Percentiles rank a stretch among this genome's conserved stretches.
Evolutionary conservation across 2,329 filamentous ascomycete species (phyloP).

Genomic region (Albifimbria verrucaria): DNA sequence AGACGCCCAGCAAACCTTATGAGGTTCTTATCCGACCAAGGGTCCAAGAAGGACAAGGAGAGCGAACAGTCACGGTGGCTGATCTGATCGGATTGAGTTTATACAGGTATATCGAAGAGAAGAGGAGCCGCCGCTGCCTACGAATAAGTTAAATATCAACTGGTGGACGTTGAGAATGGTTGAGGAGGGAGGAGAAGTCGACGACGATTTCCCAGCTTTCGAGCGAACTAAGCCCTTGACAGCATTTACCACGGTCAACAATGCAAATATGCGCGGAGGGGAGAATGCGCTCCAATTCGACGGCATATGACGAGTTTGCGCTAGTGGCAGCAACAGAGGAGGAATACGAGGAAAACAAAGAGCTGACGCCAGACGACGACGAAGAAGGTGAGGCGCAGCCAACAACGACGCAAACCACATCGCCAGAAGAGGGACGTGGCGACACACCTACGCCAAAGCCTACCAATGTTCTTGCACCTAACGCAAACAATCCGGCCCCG

Average conservation of each 20-base stretch:
- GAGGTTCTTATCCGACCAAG: constrained; percentile 70
- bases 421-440: constrained; percentile 61
- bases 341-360: constrained; percentile 67
- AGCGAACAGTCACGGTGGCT: constrained; percentile 66
- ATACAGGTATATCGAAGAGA: constrained; percentile 76
- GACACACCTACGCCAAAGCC: constrained; percentile 23
- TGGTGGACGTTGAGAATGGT: constrained; percentile 83
- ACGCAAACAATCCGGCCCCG: constrained; percentile 22
- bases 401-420: constrained; percentile 40
- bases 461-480: constrained; percentile 21
- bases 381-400: constrained; percentile 32
- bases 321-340: constrained; percentile 68
- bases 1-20: constrained; percentile 60
- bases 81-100: constrained; percentile 80
- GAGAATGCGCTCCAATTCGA: constrained; percentile 65
- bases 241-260: constrained; percentile 79
- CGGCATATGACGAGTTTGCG: constrained; percentile 79
- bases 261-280: constrained; percentile 67
- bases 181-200: constrained; percentile 78
- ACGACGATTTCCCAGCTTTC: constrained; percentile 79
- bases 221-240: constrained; percentile 71
- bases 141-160: constrained; percentile 71
- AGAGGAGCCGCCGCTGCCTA: constrained; percentile 64
- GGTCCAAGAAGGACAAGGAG: constrained; percentile 64
- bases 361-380: constrained; percentile 63